Evolutionary conservation across 306 rosid genomes (phyloP).

Genomic region (Cajanus cajan): DNA sequence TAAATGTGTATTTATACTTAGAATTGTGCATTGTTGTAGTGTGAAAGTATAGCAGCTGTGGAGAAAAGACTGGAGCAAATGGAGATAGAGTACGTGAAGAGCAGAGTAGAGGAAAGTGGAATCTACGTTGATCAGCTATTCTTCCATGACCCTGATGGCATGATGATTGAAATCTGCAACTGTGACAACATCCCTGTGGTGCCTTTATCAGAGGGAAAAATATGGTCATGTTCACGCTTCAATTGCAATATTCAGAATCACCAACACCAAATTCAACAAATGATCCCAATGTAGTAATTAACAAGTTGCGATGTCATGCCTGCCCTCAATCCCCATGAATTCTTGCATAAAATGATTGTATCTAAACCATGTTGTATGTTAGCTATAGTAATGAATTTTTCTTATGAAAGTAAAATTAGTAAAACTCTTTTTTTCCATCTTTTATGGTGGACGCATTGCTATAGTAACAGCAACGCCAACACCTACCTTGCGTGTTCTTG

Average conservation of each 20-base stretch:
- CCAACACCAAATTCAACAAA: slow-evolving; percentile 39
- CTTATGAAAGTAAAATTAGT: not conserved
- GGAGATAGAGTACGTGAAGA: slow-evolving; percentile 59
- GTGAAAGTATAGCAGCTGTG: slow-evolving; percentile 60
- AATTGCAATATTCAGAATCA: slow-evolving; percentile 41
- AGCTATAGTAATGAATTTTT: not conserved
- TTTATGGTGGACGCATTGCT: no score
- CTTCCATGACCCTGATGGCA: slow-evolving; percentile 86
- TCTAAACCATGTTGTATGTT: not conserved
- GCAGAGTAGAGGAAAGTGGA: slow-evolving; percentile 63
- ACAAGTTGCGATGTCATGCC: not conserved
- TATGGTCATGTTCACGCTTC: slow-evolving; percentile 43
- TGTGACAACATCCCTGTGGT: slow-evolving; percentile 73
- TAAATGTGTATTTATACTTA: not conserved
- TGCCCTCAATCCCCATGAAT: not conserved
- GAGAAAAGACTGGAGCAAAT: slow-evolving; percentile 62
- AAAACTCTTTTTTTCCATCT: not conserved
- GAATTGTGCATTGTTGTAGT: slow-evolving; percentile 34
- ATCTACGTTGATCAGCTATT: slow-evolving; percentile 70
- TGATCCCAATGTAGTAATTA: slow-evolving; percentile 26
- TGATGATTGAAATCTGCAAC: slow-evolving; percentile 81
- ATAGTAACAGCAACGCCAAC: not conserved
- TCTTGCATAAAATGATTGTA: slow-evolving; percentile 22
- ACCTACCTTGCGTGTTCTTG: not conserved
- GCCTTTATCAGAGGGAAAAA: slow-evolving; percentile 40